Evolutionary conservation across 805 yeast species (phyloP), one percentile per base, ranked within the genome.

Genomic region (Candida ficus): DNA sequence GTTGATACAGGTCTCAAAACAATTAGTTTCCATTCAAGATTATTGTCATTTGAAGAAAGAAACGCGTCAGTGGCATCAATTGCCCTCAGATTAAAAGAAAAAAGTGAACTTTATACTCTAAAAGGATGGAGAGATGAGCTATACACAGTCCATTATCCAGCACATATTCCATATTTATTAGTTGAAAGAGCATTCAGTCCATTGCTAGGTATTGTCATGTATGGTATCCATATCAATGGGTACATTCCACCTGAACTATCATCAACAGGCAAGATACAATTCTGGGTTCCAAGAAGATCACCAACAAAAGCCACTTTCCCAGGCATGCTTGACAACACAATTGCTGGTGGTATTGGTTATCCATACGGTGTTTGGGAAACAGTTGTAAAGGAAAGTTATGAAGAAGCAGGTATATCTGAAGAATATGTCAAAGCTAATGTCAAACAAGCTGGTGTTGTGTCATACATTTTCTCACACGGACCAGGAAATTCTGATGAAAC

Each of bases 311-410:
- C 82, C 14, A 93, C 99, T 0, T 91, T 77, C 64, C 98, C 99
- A 0, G 83, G 85, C 0, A 83, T 78, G 84, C 71, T 90, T 29
- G 99, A 93, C 59, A 91, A 90, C 59, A 88, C 95, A 1, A 85
- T 93, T 7, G 99, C 96, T 0, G 99, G 99, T 1, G 99, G 99
- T 0, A 54, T 93, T 4, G 96, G 95, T 0, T 71, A 81, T 58
- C 96, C 95, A 0, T 68, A 76, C 48, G 87, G 89, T 0, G 65
- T 79, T 3, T 63, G 68, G 54, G 95, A 87, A 34, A 91, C 97
- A 0, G 77, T 81, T 4, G 49, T 85, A 16, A 93, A 93, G 57
- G 99, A 93, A 58, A 78, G 95, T 53, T 70, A 68, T 44, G 99
- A 93, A 54, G 99, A 93, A 54, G 98, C 96, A 0, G 95, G 95